Conservation (phyloP, 768 basidiomycete genomes). For the Naematelia encephala region DNA sequence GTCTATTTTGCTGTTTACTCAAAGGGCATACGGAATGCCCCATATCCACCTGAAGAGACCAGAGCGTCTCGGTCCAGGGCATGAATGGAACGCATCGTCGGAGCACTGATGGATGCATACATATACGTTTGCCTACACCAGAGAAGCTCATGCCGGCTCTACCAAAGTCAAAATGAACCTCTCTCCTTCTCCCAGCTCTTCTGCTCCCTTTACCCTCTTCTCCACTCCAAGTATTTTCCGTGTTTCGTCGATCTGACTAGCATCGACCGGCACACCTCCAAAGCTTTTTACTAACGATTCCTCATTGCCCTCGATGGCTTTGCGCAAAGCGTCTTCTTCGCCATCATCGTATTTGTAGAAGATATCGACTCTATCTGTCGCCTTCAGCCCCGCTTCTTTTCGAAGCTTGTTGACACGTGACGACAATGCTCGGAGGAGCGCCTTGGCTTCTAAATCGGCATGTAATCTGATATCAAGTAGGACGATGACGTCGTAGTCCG, state of each 20-base stretch:
- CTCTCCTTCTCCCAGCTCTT: conserved; percentile 29
- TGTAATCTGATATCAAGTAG: conserved; percentile 85
- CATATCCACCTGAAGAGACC: too few species aligned
- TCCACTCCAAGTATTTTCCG: conserved; percentile 68
- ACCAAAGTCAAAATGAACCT: conserved; percentile 30
- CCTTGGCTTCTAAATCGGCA: conserved; percentile 79
- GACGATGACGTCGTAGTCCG: conserved; percentile 91
- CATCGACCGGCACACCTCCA: conserved; percentile 65
- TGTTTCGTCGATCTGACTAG: conserved; percentile 57
- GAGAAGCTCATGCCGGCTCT: conserved; percentile 9
- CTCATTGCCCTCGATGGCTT: conserved; percentile 60
- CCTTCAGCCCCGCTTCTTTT: conserved; percentile 91
- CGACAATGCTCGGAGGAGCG: conserved; percentile 81
- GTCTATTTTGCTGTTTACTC: too few species aligned
- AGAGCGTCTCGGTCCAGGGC: too few species aligned
- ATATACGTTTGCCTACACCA: too few species aligned
- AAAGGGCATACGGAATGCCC: too few species aligned
- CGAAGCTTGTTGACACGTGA: conserved; percentile 92
- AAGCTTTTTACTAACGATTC: conserved; percentile 72
- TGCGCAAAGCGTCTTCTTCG: conserved; percentile 58
- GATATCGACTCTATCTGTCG: conserved; percentile 87
- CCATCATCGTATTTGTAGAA: conserved; percentile 77
- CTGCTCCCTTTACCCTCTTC: conserved; percentile 54
- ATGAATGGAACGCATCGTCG: too few species aligned
- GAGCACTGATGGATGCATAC: too few species aligned